Evolutionary conservation across 768 basidiomycete genomes (phyloP), one percentile per base, ranked within the genome.

Genomic region (Cantharellus cinnabarinus): DNA sequence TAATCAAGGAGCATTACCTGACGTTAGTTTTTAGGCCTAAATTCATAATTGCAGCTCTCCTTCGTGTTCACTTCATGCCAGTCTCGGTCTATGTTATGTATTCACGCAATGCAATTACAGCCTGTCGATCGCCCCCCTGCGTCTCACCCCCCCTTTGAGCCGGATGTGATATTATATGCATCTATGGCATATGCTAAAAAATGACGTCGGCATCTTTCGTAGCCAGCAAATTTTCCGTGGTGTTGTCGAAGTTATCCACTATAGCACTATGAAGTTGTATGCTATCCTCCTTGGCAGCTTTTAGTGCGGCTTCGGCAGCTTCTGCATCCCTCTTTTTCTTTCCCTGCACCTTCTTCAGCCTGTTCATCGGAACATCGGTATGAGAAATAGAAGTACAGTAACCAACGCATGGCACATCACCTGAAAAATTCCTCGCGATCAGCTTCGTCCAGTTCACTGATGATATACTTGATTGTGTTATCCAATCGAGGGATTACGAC

Each of bases 371-470:
- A 72, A 73, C 59, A 73, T 69, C 60, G 70, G 64, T 42, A 56
- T 56, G 57, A 39, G 40, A 34, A 2, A 60, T 59, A 20, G 4
- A 29, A 40, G 51, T 44, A 42, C 58, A 50, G 51, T 50, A 39
- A 3, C 48, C 42, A 48, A 50, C 34, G n/a, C 60, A 5, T n/a
- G 34, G 14, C 7, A 10, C 10, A 54, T 37, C 10, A 83, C 89
- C 90, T 77, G 74, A 93, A 90, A 72, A 90, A 90, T 66, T 90
- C 88, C 67, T 90, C 88, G 63, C 90, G 79, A 71, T 99, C 95
- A 91, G 95, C 97, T 71, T 99, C 95, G 66, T 98, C 95, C 62
- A 99, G 73, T 68, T 99, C 95, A 60, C 90, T 94, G 67, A 90
- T 77, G 68, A 99, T 97, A 69, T 97, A 99, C 66, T 88, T 89